These are phyloP conservation scores for Bisporella sp. DNA, from an alignment of 2,329 filamentous ascomycete genomes.

Conservation along the genomic window DNA sequence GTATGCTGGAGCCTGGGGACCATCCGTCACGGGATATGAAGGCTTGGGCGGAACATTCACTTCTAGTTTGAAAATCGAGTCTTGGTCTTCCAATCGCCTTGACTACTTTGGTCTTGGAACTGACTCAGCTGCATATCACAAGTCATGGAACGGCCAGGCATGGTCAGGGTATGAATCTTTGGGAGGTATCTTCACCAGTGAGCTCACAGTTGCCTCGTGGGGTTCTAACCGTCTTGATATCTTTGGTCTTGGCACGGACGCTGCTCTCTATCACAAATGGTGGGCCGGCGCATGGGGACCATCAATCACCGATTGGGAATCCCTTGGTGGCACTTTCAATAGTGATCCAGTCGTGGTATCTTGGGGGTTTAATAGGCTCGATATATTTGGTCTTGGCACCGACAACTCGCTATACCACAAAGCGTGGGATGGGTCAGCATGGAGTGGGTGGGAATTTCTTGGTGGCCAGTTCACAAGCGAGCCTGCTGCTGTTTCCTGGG, in stretches of 20 bases:
- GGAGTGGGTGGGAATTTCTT: background rate
- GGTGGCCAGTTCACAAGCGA: background rate
- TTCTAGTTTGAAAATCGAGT: background rate
- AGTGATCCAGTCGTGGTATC: slow-evolving; percentile 2
- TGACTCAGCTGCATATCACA: background rate
- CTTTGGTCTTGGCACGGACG: too few relatives aligned
- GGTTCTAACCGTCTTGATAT: too few relatives aligned
- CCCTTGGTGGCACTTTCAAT: background rate
- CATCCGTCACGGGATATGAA: background rate
- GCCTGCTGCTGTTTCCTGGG: background rate
- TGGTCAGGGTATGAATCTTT: background rate
- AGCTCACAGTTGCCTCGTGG: too few relatives aligned
- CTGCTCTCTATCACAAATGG: too few relatives aligned
- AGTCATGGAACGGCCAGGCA: background rate
- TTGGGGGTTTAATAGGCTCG: slow-evolving; percentile 11
- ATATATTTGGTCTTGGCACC: slow-evolving; percentile 17
- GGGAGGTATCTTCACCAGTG: background rate
- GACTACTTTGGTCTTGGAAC: background rate
- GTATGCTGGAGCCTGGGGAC: background rate
- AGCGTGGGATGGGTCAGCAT: slow-evolving; percentile 9
- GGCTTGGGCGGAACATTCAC: background rate
- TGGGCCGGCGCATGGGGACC: background rate
- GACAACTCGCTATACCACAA: slow-evolving; percentile 14
- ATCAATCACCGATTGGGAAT: background rate
- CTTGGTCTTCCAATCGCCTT: background rate